phyloP scores from a whole-genome alignment of 176 grass and related monocot genomes.

The Musa schizocarpa region DNA sequence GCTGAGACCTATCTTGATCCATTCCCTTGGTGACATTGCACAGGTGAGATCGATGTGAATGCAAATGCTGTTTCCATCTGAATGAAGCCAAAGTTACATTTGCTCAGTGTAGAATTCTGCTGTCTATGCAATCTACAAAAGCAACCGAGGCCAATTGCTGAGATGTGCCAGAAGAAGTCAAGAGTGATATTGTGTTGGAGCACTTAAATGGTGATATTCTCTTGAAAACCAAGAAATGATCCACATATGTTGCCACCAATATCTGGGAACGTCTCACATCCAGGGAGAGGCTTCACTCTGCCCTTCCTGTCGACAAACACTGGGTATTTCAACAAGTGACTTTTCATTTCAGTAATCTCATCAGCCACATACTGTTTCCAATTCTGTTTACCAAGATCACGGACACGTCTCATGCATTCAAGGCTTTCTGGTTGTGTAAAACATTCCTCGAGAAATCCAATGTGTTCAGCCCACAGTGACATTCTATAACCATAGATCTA shows the following conservation, averaged over 20 bases:
- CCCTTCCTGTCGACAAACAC: slow-evolving; percentile 51
- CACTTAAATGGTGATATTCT: slow-evolving; percentile 50
- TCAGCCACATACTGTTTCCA: slow-evolving; percentile 51
- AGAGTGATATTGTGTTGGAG: not conserved
- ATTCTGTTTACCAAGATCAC: slow-evolving; percentile 37
- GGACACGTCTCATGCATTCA: slow-evolving; percentile 50
- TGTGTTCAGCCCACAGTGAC: slow-evolving; percentile 84
- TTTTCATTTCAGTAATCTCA: slow-evolving; percentile 59
- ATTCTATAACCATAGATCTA: slow-evolving; percentile 83
- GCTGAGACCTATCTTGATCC: too few species aligned
- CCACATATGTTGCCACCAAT: slow-evolving; percentile 74
- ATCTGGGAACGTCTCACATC: slow-evolving; percentile 52
- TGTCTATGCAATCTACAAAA: too few species aligned
- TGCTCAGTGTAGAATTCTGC: too few species aligned
- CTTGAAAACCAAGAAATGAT: slow-evolving; percentile 51
- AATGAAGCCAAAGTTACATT: too few species aligned
- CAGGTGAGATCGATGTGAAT: too few species aligned
- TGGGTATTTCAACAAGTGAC: slow-evolving; percentile 83
- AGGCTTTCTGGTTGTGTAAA: slow-evolving; percentile 63
- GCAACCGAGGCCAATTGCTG: too few species aligned
- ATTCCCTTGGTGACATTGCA: too few species aligned
- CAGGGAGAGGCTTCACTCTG: slow-evolving; percentile 47
- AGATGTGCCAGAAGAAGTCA: too few species aligned
- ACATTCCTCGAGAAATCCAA: slow-evolving; percentile 41
- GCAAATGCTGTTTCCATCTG: too few species aligned